phyloP scores from a whole-genome alignment of 768 basidiomycete species.

The Agaricus sinodeliciosus region DNA sequence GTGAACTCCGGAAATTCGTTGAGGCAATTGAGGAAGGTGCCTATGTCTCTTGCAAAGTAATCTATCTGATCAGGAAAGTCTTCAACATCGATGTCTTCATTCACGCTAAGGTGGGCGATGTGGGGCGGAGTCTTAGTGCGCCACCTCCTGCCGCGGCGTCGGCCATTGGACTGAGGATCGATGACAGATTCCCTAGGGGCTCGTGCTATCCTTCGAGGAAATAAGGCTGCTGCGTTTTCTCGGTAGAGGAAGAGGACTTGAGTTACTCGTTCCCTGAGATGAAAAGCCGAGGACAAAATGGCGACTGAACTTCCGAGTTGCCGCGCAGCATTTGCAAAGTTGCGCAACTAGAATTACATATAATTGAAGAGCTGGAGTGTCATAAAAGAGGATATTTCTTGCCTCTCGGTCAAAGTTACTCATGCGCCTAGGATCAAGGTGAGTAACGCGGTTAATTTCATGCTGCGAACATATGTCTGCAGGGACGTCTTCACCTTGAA shows the following conservation, averaged over 20 bases:
- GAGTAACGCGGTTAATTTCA: slow-evolving; percentile 6
- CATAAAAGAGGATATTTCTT: slow-evolving; percentile 10
- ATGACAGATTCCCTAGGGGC: slow-evolving; percentile 28
- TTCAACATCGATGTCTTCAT: slow-evolving; percentile 55
- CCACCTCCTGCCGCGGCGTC: slow-evolving; percentile 24
- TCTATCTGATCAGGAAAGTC: slow-evolving; percentile 62
- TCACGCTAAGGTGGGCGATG: slow-evolving; percentile 43
- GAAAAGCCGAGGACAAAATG: slow-evolving; percentile 67
- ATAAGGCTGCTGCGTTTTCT: slow-evolving; percentile 70
- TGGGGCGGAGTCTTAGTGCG: slow-evolving; percentile 40
- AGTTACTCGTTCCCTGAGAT: slow-evolving; percentile 62
- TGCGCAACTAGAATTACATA: slow-evolving; percentile 46
- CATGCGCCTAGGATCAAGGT: slow-evolving; percentile 35
- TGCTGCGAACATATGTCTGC: neutral
- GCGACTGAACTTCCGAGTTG: slow-evolving; percentile 75
- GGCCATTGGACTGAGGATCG: slow-evolving; percentile 22
- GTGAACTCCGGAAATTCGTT: slow-evolving; percentile 79
- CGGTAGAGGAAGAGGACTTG: slow-evolving; percentile 66
- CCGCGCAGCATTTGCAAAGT: slow-evolving; percentile 70
- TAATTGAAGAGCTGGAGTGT: neutral
- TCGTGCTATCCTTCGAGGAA: slow-evolving; percentile 55
- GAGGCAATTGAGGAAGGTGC: slow-evolving; percentile 60
- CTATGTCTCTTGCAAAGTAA: slow-evolving; percentile 56
- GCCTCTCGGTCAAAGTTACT: slow-evolving; percentile 64
- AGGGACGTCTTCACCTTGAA: slow-evolving; percentile 36